Evolutionary conservation across 148 eudicot species (phyloP), one percentile per base, ranked within the genome.

Genomic region (Dysphania ambrosioides): DNA sequence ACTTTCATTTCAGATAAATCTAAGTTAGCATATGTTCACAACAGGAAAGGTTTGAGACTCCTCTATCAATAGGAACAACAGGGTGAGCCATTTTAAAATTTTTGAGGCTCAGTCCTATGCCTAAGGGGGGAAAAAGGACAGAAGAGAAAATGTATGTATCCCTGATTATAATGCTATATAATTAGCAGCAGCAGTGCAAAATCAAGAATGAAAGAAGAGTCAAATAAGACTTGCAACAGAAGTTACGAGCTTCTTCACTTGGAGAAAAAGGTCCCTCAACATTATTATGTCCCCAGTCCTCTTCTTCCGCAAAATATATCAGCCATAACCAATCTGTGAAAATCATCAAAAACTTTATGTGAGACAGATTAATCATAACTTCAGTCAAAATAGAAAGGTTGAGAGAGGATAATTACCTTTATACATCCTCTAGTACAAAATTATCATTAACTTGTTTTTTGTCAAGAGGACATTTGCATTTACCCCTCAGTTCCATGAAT

Each of bases 401-500:
- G 29, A 63, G 26, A 31, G 71, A 12, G 23, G 30, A 15, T 26
- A 8, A 26, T 63, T 77, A 77, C 81, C 84, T 82, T n/a, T 79
- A 79, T 60, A 72, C 71, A 73, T 91, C 89, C 29, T 83, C 84
- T 11, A 83, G 80, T 58, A 80, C 78, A 29, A 85, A 40, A 63
- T 76, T 86, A 18, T 82, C 73, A 72, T 75, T 85, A 10, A 78
- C 59, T 62, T 66, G 72, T 60, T 83, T 86, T 64, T 79, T 86
- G 78, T 89, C 90, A n/a, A 74, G 65, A 70, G 87, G 91, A 70
- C 63, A 78, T 77, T 83, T 88, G 88, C 89, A 86, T 72, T 63
- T 86, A 67, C 72, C 86, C 73, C 80, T 90, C 64, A 94, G 82
- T 84, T 94, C 96, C 79, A 78, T 80, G 36, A 85, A 90, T 71